phyloP scores from a whole-genome alignment of 139 green algal genomes.

The Chlorella sorokiniana region DNA sequence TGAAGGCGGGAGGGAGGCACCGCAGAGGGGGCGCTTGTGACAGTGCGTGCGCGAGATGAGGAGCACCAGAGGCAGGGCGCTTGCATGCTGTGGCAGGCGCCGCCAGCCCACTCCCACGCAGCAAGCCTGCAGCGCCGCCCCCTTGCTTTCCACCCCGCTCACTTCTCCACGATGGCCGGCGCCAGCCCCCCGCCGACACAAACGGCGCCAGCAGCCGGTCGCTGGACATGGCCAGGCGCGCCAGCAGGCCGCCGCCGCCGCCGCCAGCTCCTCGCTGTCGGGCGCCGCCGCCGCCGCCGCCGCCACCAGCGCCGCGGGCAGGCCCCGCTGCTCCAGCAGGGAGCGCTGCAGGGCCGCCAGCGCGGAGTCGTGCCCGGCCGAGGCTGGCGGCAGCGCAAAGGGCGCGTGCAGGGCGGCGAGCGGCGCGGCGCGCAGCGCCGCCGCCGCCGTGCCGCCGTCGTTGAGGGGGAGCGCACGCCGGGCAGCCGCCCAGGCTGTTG shows the following conservation, averaged over 20 bases:
- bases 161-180: slow-evolving; percentile 46
- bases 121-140: no score
- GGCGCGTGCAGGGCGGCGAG: neutral
- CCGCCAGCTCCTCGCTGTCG: slow-evolving; percentile 12
- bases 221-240: slow-evolving; percentile 40
- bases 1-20: neutral
- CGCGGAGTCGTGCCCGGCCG: neutral
- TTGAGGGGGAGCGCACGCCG: neutral
- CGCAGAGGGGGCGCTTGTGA: neutral
- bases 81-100: neutral
- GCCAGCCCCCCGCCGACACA: slow-evolving; percentile 57
- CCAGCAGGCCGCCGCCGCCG: slow-evolving; percentile 38
- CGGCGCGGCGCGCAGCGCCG: slow-evolving; percentile 24
- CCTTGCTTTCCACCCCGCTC: neutral
- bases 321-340: neutral
- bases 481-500: slow-evolving; percentile 16
- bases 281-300: neutral
- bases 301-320: slow-evolving; percentile 4
- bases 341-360: slow-evolving; percentile 13
- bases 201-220: slow-evolving; percentile 28
- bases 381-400: neutral
- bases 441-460: neutral
- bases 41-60: neutral
- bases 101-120: no score
- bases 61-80: neutral